Conservation (phyloP, 2,329 filamentous ascomycete species). For the Cryoendolithus antarcticus region DNA sequence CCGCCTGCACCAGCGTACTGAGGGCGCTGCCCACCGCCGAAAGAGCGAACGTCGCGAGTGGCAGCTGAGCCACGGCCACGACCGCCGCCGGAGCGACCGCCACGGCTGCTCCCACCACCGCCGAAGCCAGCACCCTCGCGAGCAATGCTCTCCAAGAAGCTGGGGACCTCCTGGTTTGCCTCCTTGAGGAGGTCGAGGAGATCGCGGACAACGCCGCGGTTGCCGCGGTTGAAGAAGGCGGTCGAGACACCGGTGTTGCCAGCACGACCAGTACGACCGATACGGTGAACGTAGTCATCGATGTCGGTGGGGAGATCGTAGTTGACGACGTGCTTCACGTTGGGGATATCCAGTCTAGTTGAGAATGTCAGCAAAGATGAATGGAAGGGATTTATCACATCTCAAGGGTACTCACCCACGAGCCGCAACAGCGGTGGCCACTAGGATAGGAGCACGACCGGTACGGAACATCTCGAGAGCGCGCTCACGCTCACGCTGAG, state of each 20-base stretch:
- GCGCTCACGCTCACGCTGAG: slow-evolving; percentile 96
- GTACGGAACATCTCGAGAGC: slow-evolving; percentile 96
- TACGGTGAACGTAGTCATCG: slow-evolving; percentile 97
- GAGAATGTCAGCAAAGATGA: neutral
- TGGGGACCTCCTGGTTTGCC: slow-evolving; percentile 90
- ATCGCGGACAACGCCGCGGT: slow-evolving; percentile 93
- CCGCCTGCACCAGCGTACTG: slow-evolving; percentile 53
- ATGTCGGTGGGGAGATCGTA: slow-evolving; percentile 99
- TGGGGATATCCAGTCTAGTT: slow-evolving; percentile 77
- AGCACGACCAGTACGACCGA: slow-evolving; percentile 98
- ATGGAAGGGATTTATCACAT: neutral
- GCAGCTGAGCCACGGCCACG: slow-evolving; percentile 57
- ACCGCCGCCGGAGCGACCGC: slow-evolving; percentile 54
- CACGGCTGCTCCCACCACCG: slow-evolving; percentile 40
- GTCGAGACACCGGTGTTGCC: slow-evolving; percentile 98
- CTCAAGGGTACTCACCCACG: slow-evolving; percentile 26
- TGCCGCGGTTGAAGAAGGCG: slow-evolving; percentile 99
- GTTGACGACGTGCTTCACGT: slow-evolving; percentile 96
- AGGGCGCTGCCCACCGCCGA: slow-evolving; percentile 30
- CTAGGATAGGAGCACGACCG: slow-evolving; percentile 86
- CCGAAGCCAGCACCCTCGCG: slow-evolving; percentile 79
- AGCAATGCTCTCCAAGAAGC: slow-evolving; percentile 93
- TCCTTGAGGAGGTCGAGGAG: slow-evolving; percentile 97
- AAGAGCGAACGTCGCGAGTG: slow-evolving; percentile 75
- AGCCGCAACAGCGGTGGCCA: slow-evolving; percentile 92